Base-by-base conservation (phyloP, 1,284 basidiomycete species). In the Schizophyllum amplum region DNA sequence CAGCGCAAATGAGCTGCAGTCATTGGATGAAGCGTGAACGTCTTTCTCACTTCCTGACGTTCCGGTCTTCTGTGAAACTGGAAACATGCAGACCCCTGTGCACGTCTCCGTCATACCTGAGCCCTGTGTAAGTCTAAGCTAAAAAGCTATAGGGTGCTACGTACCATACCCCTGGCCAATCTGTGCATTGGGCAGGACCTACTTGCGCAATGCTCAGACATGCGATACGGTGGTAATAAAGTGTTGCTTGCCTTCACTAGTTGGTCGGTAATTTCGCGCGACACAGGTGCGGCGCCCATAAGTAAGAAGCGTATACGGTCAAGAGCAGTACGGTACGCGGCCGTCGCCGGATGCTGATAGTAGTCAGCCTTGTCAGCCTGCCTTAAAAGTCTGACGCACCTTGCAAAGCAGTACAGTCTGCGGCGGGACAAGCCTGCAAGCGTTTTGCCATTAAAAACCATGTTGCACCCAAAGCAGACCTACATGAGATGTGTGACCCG, bases 121-220 rank as follows among this genome's bases (percentile, higher is more conserved):
- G n/a, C n/a, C n/a, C n/a, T n/a, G n/a, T n/a, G n/a, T n/a, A n/a
- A n/a, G n/a, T n/a, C n/a, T n/a, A n/a, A n/a, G n/a, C n/a, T n/a
- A n/a, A n/a, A n/a, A n/a, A n/a, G n/a, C n/a, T n/a, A n/a, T n/a
- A n/a, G n/a, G n/a, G n/a, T n/a, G n/a, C n/a, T n/a, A n/a, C n/a
- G n/a, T n/a, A n/a, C 86, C 86, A 66, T 86, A 89, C 4, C 78
- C 83, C 68, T 89, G 86, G 9, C 83, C 84, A 54, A 89, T 79
- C 51, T 76, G 71, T 1, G 79, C 78, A 22, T 80, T 67, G 0
- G 86, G 86, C 15, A 91, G 69, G 46, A 84, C 65, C 33, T 75
- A n/a, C n/a, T n/a, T n/a, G n/a, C n/a, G 69, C 49, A 78, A 69
- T 27, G 89, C 68, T 61, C 82, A 76, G 42, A 73, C 60, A 55